Evolutionary conservation across 2,329 filamentous ascomycete species (phyloP).

Genomic region (Myriosclerotinia scirpicola): DNA sequence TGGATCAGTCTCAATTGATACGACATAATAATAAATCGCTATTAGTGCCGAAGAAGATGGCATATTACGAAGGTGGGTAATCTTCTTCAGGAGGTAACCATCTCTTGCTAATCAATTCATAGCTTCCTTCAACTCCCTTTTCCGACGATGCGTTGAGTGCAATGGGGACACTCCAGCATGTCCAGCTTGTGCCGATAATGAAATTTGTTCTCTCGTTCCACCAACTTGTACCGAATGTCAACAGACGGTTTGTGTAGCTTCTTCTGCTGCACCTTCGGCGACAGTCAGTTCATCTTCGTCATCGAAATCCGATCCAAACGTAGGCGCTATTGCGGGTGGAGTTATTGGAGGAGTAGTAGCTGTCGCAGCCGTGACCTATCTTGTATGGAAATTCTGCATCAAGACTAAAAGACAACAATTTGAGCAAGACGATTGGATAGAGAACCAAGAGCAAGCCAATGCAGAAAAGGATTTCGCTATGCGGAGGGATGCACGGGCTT

Average conservation of each 20-base stretch:
- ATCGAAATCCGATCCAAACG: constrained; percentile 57
- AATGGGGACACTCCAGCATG: constrained; percentile 57
- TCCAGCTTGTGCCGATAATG: constrained; percentile 54
- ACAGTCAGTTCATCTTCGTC: constrained; percentile 36
- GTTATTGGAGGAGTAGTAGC: constrained; percentile 81
- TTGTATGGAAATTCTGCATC: constrained; percentile 86
- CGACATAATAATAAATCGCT: constrained; percentile 23
- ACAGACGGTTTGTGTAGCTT: constrained; percentile 54
- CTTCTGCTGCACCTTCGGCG: constrained; percentile 33
- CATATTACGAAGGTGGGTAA: constrained; percentile 23
- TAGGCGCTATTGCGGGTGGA: constrained; percentile 87
- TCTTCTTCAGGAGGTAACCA: constrained; percentile 20
- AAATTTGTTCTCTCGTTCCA: constrained; percentile 60
- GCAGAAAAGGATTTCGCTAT: constrained; percentile 55
- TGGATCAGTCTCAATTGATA: constrained; percentile 6
- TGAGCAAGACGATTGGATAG: constrained; percentile 57
- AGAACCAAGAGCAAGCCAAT: constrained; percentile 52
- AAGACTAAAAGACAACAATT: constrained; percentile 73
- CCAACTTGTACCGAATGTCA: constrained; percentile 61
- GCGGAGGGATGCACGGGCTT: constrained; percentile 64
- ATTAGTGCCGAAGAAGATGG: neutral
- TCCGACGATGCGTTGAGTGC: constrained; percentile 56
- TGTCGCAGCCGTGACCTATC: constrained; percentile 71
- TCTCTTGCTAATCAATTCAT: constrained; percentile 29
- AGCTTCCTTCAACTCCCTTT: constrained; percentile 44